Evolutionary conservation across 495 filamentous ascomycete species (phyloP).

Genomic region (Elasticomyces elasticus): DNA sequence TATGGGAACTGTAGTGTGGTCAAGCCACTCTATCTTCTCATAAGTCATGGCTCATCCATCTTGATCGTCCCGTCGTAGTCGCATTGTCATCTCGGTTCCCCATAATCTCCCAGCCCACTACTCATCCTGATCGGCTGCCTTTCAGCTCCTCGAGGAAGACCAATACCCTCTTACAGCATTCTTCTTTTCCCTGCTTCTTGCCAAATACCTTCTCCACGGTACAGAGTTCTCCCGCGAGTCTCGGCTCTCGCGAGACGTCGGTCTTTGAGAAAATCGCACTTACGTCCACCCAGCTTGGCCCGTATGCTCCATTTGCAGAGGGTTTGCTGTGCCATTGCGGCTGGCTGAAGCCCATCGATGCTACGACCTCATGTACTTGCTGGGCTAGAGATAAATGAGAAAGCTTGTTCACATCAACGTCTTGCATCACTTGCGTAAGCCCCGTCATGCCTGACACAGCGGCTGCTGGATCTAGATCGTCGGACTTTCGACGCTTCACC

Average conservation of each 20-base stretch:
- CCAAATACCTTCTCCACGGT: conserved; percentile 36
- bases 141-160: not conserved
- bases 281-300: conserved; percentile 18
- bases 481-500: conserved; percentile 20
- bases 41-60: too few species aligned
- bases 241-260: conserved; percentile 19
- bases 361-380: conserved; percentile 3
- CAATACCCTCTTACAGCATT: conserved; percentile 19
- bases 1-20: too few species aligned
- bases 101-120: too few species aligned
- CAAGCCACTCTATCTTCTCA: too few species aligned
- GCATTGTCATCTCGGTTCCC: too few species aligned
- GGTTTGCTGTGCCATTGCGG: not conserved
- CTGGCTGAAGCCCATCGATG: conserved; percentile 7
- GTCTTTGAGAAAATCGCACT: not conserved
- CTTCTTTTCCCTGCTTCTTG: conserved; percentile 41
- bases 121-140: not conserved
- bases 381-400: not conserved
- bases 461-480: not conserved
- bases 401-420: not conserved
- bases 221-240: conserved; percentile 30
- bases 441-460: not conserved
- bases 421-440: not conserved
- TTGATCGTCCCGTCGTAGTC: too few species aligned
- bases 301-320: not conserved